Evolutionary conservation across 106 monocot species (phyloP).

Genomic region (Hemerocallis citrina): DNA sequence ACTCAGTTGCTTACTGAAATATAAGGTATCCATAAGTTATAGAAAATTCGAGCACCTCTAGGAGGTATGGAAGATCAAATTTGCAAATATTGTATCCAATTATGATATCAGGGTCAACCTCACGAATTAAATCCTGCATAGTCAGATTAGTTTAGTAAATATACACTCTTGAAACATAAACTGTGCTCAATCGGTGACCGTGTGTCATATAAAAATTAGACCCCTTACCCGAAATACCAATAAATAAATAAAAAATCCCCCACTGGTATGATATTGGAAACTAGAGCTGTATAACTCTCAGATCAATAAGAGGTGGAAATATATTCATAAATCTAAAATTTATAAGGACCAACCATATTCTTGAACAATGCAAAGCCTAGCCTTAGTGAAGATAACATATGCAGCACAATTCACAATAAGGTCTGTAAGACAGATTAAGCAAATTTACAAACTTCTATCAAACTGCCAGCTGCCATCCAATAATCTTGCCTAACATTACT

Average conservation of each 20-base stretch:
- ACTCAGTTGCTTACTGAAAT: not conserved
- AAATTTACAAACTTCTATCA: not conserved
- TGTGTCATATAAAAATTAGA: too few species aligned
- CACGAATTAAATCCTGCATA: constrained; percentile 90
- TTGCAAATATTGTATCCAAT: constrained; percentile 99
- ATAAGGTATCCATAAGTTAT: not conserved
- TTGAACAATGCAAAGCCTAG: too few species aligned
- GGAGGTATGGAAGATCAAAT: constrained; percentile 95
- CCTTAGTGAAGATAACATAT: too few species aligned
- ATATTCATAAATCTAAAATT: too few species aligned
- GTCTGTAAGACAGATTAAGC: not conserved
- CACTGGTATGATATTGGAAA: too few species aligned
- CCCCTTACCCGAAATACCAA: too few species aligned
- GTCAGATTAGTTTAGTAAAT: not conserved
- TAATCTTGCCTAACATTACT: not conserved
- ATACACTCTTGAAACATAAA: not conserved
- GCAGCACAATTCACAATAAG: not conserved
- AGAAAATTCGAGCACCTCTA: constrained; percentile 54
- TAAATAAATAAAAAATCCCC: too few species aligned
- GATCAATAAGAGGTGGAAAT: too few species aligned
- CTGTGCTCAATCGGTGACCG: too few species aligned
- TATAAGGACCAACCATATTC: too few species aligned
- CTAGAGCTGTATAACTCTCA: too few species aligned
- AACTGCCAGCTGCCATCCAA: not conserved
- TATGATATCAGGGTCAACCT: constrained; percentile 94